phyloP scores from a whole-genome alignment of 805 yeast genomes.

The Ascoidea asiatica region DNA sequence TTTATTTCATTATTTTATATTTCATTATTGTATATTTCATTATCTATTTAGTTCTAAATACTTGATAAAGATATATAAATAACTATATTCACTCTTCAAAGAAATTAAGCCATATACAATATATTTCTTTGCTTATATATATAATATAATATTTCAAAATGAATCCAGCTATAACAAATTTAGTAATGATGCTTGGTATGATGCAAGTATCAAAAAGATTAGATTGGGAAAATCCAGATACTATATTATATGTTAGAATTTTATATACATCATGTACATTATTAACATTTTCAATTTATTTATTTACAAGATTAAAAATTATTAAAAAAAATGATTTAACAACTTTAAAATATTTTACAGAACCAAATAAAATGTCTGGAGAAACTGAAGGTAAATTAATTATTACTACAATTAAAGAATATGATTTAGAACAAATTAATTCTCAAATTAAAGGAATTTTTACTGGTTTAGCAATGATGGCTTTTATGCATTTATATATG shows the following conservation, averaged over 20 bases:
- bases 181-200: slow-evolving; percentile 86
- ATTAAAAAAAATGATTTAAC: slow-evolving; percentile 75
- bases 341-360: slow-evolving; percentile 80
- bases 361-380: slow-evolving; percentile 70
- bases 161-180: slow-evolving; percentile 83
- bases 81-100: too few relatives aligned
- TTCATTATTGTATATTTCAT: too few relatives aligned
- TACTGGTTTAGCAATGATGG: slow-evolving; percentile 93
- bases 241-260: slow-evolving; percentile 60
- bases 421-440: slow-evolving; percentile 82
- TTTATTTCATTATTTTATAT: too few relatives aligned
- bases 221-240: slow-evolving; percentile 75
- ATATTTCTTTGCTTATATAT: too few relatives aligned
- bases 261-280: slow-evolving; percentile 57
- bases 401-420: slow-evolving; percentile 88
- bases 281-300: slow-evolving; percentile 51
- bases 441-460: slow-evolving; percentile 68
- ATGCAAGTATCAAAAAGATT: slow-evolving; percentile 88
- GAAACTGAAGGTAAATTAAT: slow-evolving; percentile 59
- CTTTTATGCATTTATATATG: slow-evolving; percentile 95
- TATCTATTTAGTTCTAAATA: too few relatives aligned
- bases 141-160: too few relatives aligned
- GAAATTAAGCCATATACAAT: too few relatives aligned
- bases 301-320: slow-evolving; percentile 48
- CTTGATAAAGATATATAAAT: too few relatives aligned